Base-by-base conservation (phyloP, 2,329 filamentous ascomycete genomes). In the Knoxdaviesia proteae region DNA sequence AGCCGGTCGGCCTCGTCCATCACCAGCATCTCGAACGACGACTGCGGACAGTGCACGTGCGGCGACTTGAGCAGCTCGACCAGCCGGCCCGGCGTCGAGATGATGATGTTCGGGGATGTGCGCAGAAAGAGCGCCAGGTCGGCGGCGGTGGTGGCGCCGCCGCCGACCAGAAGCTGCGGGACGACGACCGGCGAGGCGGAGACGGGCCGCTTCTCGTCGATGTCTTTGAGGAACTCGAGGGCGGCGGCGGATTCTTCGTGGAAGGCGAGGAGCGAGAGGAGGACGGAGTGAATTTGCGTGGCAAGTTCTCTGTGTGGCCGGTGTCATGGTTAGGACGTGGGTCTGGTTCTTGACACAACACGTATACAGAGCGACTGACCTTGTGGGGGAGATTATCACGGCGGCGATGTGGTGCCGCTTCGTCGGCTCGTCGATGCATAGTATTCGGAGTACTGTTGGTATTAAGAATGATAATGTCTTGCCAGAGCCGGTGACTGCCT, bases 1-100 rank as follows among this genome's bases (percentile, higher is more conserved):
- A 98, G 64, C 46, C 90, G 72, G 58, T 98, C 90, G 41, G 88
- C 90, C 62, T 98, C 90, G 54, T 98, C 90, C 34, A 98, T 69
- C 4, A 98, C 82, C 7, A 98, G 71, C 41, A 84, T 75, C 56
- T 98, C 88, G 50, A 98, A 96, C 0, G 83, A 83, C 1, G 83
- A 86, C 47, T 88, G 80, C 0, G 84, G 77, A 51, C 83, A 87
- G 56, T 92, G 83, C 9, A 94, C 86, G 53, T 93, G 80, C 1
- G 78, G 81, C 1, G 84, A 93, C 0, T 80, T 77, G 5, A 98
- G 67, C 1, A 98, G 71, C 54, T 94, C 87, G 5, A 94, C 71
- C 2, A 98, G 70, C 39, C 90, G 75, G 4, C 90, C 92, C 0
- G 90, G 90, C 0, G 90, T 96, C 1, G 80, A 86, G 42, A 98